Conservation (phyloP, 495 filamentous ascomycete species). For the Penicillium roqueforti region DNA sequence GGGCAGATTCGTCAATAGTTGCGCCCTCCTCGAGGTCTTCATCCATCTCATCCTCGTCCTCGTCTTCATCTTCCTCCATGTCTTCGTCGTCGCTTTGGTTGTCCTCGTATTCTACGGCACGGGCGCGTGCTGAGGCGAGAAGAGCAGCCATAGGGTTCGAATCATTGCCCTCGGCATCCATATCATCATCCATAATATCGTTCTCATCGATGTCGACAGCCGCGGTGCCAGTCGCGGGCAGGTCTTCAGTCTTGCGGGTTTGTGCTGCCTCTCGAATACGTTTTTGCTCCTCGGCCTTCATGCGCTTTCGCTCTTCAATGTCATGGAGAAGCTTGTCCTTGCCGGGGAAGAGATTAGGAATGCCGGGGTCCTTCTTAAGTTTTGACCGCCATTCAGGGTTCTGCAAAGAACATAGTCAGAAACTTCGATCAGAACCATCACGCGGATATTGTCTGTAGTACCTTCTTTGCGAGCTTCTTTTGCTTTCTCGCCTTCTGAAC, state of each 20-base stretch:
- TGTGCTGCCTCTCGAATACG: conserved; percentile 68
- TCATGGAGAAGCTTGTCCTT: conserved; percentile 92
- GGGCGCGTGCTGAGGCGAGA: conserved; percentile 81
- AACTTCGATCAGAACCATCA: neutral
- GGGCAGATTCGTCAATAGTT: conserved; percentile 19
- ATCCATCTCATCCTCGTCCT: conserved; percentile 44
- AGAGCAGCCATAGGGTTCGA: conserved; percentile 91
- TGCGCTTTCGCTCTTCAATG: conserved; percentile 79
- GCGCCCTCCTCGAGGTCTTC: conserved; percentile 44
- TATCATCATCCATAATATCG: conserved; percentile 50
- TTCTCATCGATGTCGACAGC: conserved; percentile 46
- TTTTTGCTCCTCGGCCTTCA: conserved; percentile 74
- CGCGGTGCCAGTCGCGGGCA: conserved; percentile 27
- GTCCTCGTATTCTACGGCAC: conserved; percentile 73
- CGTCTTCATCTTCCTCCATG: conserved; percentile 53
- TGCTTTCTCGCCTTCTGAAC: conserved; percentile 86
- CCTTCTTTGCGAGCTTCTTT: conserved; percentile 82
- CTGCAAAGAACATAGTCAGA: conserved; percentile 31
- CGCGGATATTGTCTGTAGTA: conserved; percentile 17
- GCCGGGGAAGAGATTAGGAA: conserved; percentile 95
- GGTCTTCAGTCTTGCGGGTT: conserved; percentile 49
- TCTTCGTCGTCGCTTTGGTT: conserved; percentile 57
- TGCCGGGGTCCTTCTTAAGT: conserved; percentile 94
- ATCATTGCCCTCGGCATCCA: conserved; percentile 53
- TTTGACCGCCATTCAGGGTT: conserved; percentile 93